phyloP scores from a whole-genome alignment of 1,284 basidiomycete species.

The Rhodotorula mucilaginosa region DNA sequence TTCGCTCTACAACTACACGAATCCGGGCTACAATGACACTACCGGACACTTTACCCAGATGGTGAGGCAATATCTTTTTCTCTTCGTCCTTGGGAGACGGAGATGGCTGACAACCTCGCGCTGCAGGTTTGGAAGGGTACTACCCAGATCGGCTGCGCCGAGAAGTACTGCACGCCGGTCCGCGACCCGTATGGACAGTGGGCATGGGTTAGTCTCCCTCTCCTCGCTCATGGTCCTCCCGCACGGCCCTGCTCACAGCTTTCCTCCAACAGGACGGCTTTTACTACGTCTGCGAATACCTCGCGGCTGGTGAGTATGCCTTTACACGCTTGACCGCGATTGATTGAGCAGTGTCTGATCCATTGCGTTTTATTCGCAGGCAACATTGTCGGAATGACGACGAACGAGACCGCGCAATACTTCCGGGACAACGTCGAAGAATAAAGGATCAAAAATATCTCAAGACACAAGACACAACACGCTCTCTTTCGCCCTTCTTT shows the following conservation, averaged over 20 bases:
- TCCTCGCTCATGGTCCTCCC: not conserved
- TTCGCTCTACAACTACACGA: slow-evolving; percentile 3
- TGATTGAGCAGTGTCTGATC: too few relatives aligned
- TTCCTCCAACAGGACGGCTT: not conserved
- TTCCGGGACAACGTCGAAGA: slow-evolving; percentile 14
- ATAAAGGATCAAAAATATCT: too few relatives aligned
- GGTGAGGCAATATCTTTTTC: not conserved
- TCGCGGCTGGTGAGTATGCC: not conserved
- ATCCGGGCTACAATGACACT: not conserved
- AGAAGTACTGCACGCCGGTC: not conserved
- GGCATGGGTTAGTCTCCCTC: not conserved
- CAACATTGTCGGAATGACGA: slow-evolving; percentile 16
- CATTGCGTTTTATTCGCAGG: not conserved
- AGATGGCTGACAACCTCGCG: accelerated
- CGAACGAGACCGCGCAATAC: slow-evolving; percentile 3
- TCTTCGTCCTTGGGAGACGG: too few relatives aligned
- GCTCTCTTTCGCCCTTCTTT: not conserved
- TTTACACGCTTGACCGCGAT: not conserved
- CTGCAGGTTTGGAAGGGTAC: slow-evolving; percentile 18
- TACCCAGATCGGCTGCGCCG: slow-evolving; percentile 20
- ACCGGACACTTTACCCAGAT: slow-evolving; percentile 28
- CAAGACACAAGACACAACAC: not conserved
- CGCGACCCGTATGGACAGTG: not conserved
- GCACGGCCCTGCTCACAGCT: not conserved
- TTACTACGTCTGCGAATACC: slow-evolving; percentile 25